Percentiles rank a stretch among this genome's conserved stretches.
Evolutionary conservation across 2,329 filamentous ascomycete species (phyloP).

Genomic region (Colletotrichum tabaci): DNA sequence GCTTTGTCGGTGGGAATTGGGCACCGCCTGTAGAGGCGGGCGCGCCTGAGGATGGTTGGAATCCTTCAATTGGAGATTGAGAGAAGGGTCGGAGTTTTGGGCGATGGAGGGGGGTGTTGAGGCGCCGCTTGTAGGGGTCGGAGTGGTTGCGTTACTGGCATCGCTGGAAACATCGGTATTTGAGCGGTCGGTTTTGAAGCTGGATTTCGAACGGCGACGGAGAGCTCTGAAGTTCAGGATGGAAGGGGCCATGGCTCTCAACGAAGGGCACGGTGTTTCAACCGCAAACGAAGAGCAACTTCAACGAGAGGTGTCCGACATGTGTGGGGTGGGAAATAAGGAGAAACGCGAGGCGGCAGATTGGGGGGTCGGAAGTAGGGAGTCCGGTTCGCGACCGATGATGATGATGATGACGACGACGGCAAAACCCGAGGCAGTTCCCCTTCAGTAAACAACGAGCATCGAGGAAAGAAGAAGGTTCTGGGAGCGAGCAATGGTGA

Average conservation of each 20-base stretch:
- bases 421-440: neutral
- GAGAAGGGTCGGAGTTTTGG: constrained; percentile 75
- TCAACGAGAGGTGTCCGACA: constrained; percentile 9
- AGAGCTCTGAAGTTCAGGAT: constrained; percentile 81
- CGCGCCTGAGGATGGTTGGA: constrained; percentile 48
- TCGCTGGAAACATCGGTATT: constrained; percentile 71
- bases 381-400: neutral
- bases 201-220: constrained; percentile 82
- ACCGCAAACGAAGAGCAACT: constrained; percentile 14
- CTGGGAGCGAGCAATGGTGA: neutral
- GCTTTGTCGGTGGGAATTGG: constrained; percentile 72
- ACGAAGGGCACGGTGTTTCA: constrained; percentile 22
- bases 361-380: neutral
- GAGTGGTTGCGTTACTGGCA: constrained; percentile 72
- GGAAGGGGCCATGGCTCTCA: constrained; percentile 67
- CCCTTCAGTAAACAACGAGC: neutral
- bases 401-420: neutral
- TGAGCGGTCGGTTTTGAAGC: constrained; percentile 77
- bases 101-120: constrained; percentile 82
- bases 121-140: constrained; percentile 77
- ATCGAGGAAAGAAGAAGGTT: constrained; percentile 2
- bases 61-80: constrained; percentile 74
- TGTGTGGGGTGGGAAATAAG: constrained; percentile 3
- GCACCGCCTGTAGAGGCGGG: constrained; percentile 55
- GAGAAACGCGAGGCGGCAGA: neutral